Evolutionary conservation across 78 protist genomes (phyloP).

Genomic region (Guillardia theta): DNA sequence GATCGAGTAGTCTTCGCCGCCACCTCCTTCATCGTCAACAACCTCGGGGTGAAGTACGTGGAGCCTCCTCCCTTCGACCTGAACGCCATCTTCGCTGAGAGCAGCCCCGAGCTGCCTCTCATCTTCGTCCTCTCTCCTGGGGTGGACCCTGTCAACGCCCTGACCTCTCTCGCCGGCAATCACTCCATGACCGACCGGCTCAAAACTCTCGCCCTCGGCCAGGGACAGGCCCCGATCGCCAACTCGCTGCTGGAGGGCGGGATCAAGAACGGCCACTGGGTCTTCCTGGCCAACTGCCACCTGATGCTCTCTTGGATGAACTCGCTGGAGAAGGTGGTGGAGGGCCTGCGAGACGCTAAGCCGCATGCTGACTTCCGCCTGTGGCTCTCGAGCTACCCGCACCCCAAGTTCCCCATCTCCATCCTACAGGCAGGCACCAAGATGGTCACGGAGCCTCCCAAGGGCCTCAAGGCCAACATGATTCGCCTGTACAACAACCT

Average conservation of each 20-base stretch:
- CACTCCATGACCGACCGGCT: not conserved
- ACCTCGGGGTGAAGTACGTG: conserved; percentile 52
- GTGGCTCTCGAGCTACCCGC: conserved; percentile 93
- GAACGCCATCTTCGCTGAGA: not conserved
- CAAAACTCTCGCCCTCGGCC: conserved; percentile 63
- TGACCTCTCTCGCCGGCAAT: conserved; percentile 46
- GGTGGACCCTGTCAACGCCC: conserved; percentile 80
- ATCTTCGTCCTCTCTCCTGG: conserved; percentile 90
- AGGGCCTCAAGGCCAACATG: conserved; percentile 84
- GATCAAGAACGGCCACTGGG: conserved; percentile 89
- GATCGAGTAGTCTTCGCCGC: conserved; percentile 79
- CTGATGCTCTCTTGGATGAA: conserved; percentile 82
- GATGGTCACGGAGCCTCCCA: conserved; percentile 94
- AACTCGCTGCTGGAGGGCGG: conserved; percentile 71
- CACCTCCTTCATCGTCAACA: conserved; percentile 55
- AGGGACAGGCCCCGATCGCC: conserved; percentile 87
- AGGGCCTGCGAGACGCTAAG: conserved; percentile 33
- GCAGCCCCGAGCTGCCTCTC: conserved; percentile 55
- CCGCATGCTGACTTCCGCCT: conserved; percentile 87
- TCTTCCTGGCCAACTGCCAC: conserved; percentile 90
- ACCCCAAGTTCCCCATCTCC: conserved; percentile 86
- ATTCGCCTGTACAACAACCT: conserved; percentile 58
- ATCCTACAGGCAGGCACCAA: conserved; percentile 85
- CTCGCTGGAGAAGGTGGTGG: conserved; percentile 80
- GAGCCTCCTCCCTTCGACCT: conserved; percentile 4